Evolutionary conservation across 73 alveolate genomes (phyloP).

Genomic region (Tetrahymena malaccensis): DNA sequence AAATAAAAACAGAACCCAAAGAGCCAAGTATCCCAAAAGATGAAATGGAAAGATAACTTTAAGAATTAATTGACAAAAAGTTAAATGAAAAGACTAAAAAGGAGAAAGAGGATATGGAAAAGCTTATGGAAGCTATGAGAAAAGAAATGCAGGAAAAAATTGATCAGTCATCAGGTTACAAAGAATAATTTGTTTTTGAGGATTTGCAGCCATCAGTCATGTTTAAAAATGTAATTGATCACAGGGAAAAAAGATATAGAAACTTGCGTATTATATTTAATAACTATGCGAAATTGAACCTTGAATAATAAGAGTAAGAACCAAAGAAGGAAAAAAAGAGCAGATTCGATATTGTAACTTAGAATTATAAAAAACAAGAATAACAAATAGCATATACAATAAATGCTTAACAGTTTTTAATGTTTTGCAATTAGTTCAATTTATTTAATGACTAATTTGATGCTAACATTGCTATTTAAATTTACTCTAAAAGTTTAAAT

Average conservation of each 20-base stretch:
- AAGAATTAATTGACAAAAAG: background rate
- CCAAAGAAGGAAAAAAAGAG: background rate
- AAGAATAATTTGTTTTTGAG: background rate
- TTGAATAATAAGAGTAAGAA: background rate
- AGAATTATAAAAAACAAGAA: background rate
- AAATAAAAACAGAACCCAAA: background rate
- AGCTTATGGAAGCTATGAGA: background rate
- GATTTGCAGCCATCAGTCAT: background rate
- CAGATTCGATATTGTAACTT: background rate
- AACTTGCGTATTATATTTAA: background rate
- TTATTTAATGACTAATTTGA: background rate
- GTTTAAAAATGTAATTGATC: background rate
- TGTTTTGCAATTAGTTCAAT: background rate
- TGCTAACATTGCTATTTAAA: background rate
- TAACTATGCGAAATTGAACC: background rate
- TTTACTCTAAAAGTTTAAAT: background rate
- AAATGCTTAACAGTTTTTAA: background rate
- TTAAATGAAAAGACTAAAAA: background rate
- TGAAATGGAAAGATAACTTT: background rate
- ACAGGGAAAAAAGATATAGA: background rate
- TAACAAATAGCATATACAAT: background rate
- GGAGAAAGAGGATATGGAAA: background rate
- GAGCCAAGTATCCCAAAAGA: background rate
- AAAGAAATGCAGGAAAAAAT: background rate
- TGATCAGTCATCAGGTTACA: background rate